phyloP scores from a whole-genome alignment of 305 asterid genomes.

The Andrographis paniculata region DNA sequence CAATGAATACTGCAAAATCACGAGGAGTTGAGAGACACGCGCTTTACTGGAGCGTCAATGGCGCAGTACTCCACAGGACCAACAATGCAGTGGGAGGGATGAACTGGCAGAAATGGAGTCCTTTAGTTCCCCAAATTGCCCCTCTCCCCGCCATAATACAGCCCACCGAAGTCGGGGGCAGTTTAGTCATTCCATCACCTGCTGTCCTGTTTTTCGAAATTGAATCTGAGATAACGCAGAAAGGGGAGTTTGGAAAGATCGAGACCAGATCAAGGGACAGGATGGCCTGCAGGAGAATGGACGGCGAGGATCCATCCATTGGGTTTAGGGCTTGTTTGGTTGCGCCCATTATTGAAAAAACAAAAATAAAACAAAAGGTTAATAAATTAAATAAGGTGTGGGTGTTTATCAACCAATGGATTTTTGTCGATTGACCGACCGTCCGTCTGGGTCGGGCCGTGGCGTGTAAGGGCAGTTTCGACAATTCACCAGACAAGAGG shows the following conservation, averaged over 20 bases:
- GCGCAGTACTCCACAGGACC: slow-evolving; percentile 23
- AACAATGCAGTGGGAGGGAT: slow-evolving; percentile 19
- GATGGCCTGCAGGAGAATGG: slow-evolving; percentile 5
- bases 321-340: neutral
- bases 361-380: too few relatives aligned
- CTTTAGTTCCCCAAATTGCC: neutral
- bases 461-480: too few relatives aligned
- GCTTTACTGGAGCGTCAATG: slow-evolving; percentile 3
- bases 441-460: too few relatives aligned
- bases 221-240: slow-evolving; percentile 35
- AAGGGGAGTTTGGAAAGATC: slow-evolving; percentile 22
- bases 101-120: neutral
- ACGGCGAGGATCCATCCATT: slow-evolving; percentile 7
- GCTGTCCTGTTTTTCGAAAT: slow-evolving; percentile 34
- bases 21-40: slow-evolving; percentile 11
- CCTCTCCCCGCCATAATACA: neutral
- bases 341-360: neutral
- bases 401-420: neutral
- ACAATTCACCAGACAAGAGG: too few relatives aligned
- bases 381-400: neutral
- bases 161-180: slow-evolving; percentile 15
- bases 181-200: slow-evolving; percentile 20
- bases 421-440: neutral
- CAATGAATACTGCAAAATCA: too few relatives aligned
- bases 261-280: slow-evolving; percentile 16